Base-by-base conservation (phyloP, 2,329 filamentous ascomycete species). In the Beauveria asiatica region DNA sequence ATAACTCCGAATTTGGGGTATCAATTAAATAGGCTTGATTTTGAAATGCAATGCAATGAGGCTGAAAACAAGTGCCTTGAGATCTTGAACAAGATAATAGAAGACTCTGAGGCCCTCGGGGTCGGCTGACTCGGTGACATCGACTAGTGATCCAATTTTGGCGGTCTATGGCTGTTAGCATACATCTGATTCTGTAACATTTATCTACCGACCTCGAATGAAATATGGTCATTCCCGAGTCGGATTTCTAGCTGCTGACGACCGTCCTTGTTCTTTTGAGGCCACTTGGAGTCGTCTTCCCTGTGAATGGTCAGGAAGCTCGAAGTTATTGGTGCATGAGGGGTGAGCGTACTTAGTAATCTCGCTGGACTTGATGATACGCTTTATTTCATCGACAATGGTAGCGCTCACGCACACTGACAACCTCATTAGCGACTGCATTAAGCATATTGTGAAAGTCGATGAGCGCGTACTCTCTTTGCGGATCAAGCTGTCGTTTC, bases 251-350 rank as follows among this genome's bases (percentile, higher is more conserved):
- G 81, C 76, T 99, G 94, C 73, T 99, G 94, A 64, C 93, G 85
- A 41, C 94, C 94, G 69, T 99, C 94, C 77, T 97, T 97, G 78
- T 99, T 99, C 83, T 97, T 99, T 74, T 95, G 91, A 0, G 94
- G 94, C 94, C 94, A 99, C 73, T 97, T 97, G 27, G 87, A 89
- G 73, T 99, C 94, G 71, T 99, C 94, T 85, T 99, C 94, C 79
- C 91, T 96, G 66, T 21, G 48, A 23, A 37, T 55, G 37, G 63
- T 59, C 42, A 44, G 39, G 13, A 45, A 16, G 19, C 5, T 16
- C 21, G 13, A 16, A 42, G 7, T 16, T 27, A 21, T 25, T 27
- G 33, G 41, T 54, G 45, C n/a, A 65, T 30, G 27, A 53, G 57
- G 13, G 58, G 53, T 46, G 46, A 33, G 52, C 80, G 59, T 83